Percentiles rank a stretch among this genome's conserved stretches.
phyloP scores from a whole-genome alignment of 208 protist genomes.

The Leishmania turanica region DNA sequence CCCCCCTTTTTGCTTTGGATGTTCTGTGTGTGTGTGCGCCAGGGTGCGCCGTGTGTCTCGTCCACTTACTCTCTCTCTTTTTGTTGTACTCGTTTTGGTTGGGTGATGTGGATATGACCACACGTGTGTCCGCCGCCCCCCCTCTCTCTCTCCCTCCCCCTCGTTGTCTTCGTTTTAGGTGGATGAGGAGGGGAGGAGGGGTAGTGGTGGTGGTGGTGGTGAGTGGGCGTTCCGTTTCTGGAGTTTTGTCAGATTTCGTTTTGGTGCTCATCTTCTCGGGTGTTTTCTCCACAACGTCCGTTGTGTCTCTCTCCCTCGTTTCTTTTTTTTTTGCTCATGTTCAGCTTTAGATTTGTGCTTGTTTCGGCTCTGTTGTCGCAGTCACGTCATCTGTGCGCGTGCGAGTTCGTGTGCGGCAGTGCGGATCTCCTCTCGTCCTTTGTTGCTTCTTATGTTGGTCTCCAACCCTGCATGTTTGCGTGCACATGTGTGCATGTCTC shows the following conservation, averaged over 20 bases:
- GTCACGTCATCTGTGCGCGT: not conserved
- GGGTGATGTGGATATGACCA: too few species aligned
- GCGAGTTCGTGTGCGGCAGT: not conserved
- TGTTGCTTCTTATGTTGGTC: not conserved
- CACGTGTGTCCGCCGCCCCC: too few species aligned
- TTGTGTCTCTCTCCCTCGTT: not conserved
- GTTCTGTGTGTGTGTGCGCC: not conserved
- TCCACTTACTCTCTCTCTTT: too few species aligned
- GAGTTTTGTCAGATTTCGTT: too few species aligned
- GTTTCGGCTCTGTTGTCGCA: not conserved
- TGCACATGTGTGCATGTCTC: not conserved
- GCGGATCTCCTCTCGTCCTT: not conserved
- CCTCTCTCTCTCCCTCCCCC: too few species aligned
- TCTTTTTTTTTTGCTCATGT: not conserved
- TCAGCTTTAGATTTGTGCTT: not conserved
- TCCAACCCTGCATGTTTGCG: not conserved
- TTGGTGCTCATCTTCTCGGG: too few species aligned
- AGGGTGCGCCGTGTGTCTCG: not conserved
- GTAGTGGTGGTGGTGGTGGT: too few species aligned
- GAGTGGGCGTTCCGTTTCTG: too few species aligned
- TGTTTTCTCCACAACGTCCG: too few species aligned
- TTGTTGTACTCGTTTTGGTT: too few species aligned
- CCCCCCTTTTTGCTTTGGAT: not conserved
- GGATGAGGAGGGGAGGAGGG: too few species aligned
- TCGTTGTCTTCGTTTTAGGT: too few species aligned